Conservation (phyloP, 2,329 filamentous ascomycete species). For the Parafenestella ontariensis region DNA sequence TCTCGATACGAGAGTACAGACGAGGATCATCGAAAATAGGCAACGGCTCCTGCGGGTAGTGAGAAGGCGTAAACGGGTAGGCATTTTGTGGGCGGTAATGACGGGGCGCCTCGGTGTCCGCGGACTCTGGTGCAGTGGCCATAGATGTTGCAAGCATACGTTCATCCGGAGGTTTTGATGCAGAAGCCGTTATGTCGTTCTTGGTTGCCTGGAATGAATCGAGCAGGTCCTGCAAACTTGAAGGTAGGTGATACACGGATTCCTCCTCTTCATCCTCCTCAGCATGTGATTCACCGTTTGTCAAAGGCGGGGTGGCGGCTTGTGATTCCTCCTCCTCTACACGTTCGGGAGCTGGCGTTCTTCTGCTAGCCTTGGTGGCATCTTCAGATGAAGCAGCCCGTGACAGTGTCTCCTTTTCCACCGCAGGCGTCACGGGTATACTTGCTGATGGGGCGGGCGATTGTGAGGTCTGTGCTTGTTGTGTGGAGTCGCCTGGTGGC, state of each 20-base stretch:
- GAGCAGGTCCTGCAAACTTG: constrained; percentile 86
- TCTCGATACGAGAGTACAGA: constrained; percentile 87
- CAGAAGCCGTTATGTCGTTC: constrained; percentile 66
- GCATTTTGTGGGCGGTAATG: constrained; percentile 85
- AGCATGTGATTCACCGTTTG: constrained; percentile 62
- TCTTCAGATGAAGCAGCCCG: constrained; percentile 42
- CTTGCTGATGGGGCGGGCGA: constrained; percentile 58
- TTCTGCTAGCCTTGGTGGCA: constrained; percentile 31
- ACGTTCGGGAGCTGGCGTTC: constrained; percentile 38
- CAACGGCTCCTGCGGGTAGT: constrained; percentile 93
- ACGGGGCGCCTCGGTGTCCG: constrained; percentile 81
- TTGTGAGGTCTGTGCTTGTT: constrained; percentile 54
- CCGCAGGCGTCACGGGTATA: constrained; percentile 55
- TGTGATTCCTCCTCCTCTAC: constrained; percentile 44
- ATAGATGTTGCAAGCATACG: constrained; percentile 80
- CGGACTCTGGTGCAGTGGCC: constrained; percentile 72
- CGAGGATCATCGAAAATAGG: constrained; percentile 89
- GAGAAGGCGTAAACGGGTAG: constrained; percentile 74
- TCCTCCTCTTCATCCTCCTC: constrained; percentile 69
- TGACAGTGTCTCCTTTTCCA: constrained; percentile 52
- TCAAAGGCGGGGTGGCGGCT: constrained; percentile 49
- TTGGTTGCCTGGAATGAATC: constrained; percentile 89
- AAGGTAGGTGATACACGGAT: constrained; percentile 90
- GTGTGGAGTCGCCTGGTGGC: constrained; percentile 46
- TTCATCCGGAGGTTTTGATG: constrained; percentile 69